Evolutionary conservation across 495 filamentous ascomycete genomes (phyloP), one percentile per base, ranked within the genome.

Genomic region (Cryomyces antarcticus): DNA sequence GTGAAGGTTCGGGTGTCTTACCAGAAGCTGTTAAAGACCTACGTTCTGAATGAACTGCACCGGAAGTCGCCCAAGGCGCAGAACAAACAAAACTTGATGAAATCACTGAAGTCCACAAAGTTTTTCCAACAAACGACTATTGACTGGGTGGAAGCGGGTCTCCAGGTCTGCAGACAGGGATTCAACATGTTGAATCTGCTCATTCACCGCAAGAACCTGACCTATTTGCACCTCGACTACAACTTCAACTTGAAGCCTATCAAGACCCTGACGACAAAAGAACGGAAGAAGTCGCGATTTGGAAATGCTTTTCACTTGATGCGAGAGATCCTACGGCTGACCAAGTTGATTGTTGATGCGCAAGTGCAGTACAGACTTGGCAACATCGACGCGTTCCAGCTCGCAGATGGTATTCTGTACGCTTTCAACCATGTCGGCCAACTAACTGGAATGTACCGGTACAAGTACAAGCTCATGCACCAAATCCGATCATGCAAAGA

Each of bases 381-480:
- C 39, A 99, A 99, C 53, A 95, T 99, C 48, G 92, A 99, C 57
- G 92, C 92, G 30, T 99, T 96, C 68, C 92, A 99, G 57, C 77
- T 99, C 43, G 92, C 92, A 4, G 92, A 99, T 59, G 92, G 92
- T 59, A 99, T 99, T 44, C 69, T 95, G 7, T 99, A 96, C 55
- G 92, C 92, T 29, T 96, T 99, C 69, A 99, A 99, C 63, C 92
- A 99, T 52, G 92, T 99, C 44, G 92, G 92, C 41, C 92, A 99
- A 62, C 67, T 99, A 41, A 99, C 92, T 28, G 92, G 92, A 53
- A 99, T 99, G 92, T 99, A 99, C 64, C 82, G 92, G 28, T 99
- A 99, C 73, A 99, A 99, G 70, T 99, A 99, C 66, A 99, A 99
- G 67, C 71, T 99, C 31, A 99, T 99, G 92, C 92, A 99, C 59